Conservation (phyloP, 2,329 filamentous ascomycete genomes). For the Didymellaceae sp. region DNA sequence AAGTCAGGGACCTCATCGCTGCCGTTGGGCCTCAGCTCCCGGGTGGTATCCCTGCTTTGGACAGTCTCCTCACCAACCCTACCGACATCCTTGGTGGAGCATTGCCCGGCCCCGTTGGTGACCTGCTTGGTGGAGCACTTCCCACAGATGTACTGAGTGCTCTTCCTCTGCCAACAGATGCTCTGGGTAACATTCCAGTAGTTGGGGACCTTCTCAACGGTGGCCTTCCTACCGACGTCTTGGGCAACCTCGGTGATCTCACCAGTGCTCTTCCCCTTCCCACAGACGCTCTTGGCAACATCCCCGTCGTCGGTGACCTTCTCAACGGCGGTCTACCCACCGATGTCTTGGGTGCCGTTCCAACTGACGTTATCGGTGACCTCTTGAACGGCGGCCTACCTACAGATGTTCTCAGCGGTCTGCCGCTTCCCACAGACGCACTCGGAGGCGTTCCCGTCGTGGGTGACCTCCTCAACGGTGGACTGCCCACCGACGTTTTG, state of each 20-base stretch:
- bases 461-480: neutral
- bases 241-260: neutral
- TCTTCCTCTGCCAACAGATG: neutral
- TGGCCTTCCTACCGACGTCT: neutral
- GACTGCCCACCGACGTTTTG: neutral
- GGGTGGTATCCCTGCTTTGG: slow-evolving; percentile 16
- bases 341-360: neutral
- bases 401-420: neutral
- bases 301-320: neutral
- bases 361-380: neutral
- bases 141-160: neutral
- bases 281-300: neutral
- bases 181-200: neutral
- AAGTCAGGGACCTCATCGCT: slow-evolving; percentile 14
- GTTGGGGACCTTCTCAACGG: neutral
- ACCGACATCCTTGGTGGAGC: neutral
- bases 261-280: neutral
- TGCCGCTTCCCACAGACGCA: neutral
- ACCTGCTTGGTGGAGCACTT: neutral
- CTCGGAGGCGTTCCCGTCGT: neutral
- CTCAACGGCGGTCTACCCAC: neutral
- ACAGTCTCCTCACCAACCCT: slow-evolving; percentile 7
- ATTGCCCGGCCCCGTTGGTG: too few relatives aligned
- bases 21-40: slow-evolving; percentile 14
- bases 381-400: neutral